These are phyloP conservation scores for Salix koriyanagi DNA, from an alignment of 345 rosid species.

Conservation along the genomic window DNA sequence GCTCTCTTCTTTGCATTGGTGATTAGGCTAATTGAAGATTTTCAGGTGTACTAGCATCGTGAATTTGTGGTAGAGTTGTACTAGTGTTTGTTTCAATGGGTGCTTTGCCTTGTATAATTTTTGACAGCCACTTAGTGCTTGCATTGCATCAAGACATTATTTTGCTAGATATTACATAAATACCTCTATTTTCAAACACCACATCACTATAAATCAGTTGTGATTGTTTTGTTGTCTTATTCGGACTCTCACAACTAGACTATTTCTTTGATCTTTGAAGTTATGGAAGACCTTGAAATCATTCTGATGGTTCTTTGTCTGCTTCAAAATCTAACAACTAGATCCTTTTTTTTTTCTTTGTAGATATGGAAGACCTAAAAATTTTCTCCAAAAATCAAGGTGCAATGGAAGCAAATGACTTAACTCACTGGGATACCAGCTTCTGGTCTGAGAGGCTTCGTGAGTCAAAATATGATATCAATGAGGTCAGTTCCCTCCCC, in stretches of 20 bases:
- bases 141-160: not conserved
- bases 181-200: too few species aligned
- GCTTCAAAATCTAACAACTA: not conserved
- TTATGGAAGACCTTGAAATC: slow-evolving; percentile 67
- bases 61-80: not conserved
- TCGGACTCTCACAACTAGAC: not conserved
- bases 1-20: not conserved
- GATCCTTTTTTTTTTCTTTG: slow-evolving; percentile 6
- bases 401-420: slow-evolving; percentile 63
- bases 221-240: too few species aligned
- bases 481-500: slow-evolving; percentile 48
- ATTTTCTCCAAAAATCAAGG: slow-evolving; percentile 64
- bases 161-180: too few species aligned
- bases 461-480: slow-evolving; percentile 81
- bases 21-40: not conserved
- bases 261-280: slow-evolving; percentile 29
- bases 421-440: slow-evolving; percentile 77
- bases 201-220: too few species aligned
- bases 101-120: not conserved
- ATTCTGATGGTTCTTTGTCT: too few species aligned
- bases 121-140: not conserved
- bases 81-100: not conserved
- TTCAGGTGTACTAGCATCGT: not conserved
- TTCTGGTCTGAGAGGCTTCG: slow-evolving; percentile 98
- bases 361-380: slow-evolving; percentile 81